A percentile compares a stretch with the other conserved stretches of the same genome.
Conservation (phyloP, 768 basidiomycete genomes). For the Mycena latifolia region DNA sequence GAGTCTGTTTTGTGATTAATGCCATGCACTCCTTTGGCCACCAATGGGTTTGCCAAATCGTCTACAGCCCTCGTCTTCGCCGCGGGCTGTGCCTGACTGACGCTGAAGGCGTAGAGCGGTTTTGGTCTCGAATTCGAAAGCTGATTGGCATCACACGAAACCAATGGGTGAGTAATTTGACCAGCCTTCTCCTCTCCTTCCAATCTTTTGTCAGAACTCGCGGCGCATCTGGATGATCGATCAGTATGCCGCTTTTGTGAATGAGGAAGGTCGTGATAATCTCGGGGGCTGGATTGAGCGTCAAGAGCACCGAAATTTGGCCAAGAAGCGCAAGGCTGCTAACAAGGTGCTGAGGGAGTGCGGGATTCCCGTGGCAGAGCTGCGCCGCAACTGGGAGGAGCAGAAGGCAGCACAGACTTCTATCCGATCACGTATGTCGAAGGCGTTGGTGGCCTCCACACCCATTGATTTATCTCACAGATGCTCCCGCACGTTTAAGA, state of each 20-base stretch:
- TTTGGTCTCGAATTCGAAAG: constrained; percentile 45
- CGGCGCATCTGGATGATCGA: neutral
- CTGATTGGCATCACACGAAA: constrained; percentile 35
- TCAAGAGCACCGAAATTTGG: no score
- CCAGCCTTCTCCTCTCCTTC: neutral
- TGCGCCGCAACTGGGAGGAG: no score
- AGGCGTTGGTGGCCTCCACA: no score
- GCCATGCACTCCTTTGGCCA: no score
- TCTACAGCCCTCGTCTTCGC: constrained; percentile 47
- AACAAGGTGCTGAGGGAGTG: no score
- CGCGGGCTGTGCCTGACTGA: constrained; percentile 48
- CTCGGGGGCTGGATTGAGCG: no score
- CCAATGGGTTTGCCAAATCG: constrained; percentile 42
- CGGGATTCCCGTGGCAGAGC: no score
- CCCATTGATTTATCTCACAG: constrained; percentile 24
- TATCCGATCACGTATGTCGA: constrained; percentile 16
- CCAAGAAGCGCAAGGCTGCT: no score
- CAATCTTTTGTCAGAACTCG: constrained; percentile 35
- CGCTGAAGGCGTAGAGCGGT: constrained; percentile 49
- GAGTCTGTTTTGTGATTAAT: constrained; percentile 40
- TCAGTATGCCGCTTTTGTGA: no score
- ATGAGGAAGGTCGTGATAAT: no score
- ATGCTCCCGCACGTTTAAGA: constrained; percentile 45
- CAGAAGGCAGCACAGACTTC: no score
- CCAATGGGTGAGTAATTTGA: no score